Base-by-base conservation (phyloP, 768 basidiomycete species). In the Kwoniella sp. region DNA sequence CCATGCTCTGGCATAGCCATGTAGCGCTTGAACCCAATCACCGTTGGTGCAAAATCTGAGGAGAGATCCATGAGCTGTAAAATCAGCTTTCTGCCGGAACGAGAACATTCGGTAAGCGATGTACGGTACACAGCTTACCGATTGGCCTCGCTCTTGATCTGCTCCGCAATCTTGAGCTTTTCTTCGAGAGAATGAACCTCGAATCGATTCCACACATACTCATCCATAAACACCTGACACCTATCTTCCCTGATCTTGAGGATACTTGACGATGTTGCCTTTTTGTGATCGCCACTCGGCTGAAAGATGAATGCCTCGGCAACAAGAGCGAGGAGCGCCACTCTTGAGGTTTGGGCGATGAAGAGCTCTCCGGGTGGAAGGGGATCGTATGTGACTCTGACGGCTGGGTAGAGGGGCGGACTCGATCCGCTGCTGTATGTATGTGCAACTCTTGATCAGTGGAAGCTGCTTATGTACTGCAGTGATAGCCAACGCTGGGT, bases 1-100 rank as follows among this genome's bases (percentile, higher is more conserved):
- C 55, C 55, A 57, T 15, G 40, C 55, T 12, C 12, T 57, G 30
- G 29, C n/a, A 13, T 57, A 57, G 13, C 33, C 24, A 7, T 47
- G 30, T 10, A 57, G 55, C 19, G 55, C 55, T 6, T 46, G 40
- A 10, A 44, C 1, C 25, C 37, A 27, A 46, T 46, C 24, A 7
- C 40, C 55, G 2, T 1, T n/a, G 26, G 25, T 46, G 17, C 40
- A 44, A 4, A 19, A 9, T 44, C 40, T 44, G 40, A 3, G 13
- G 33, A 33, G 13, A n/a, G n/a, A n/a, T n/a, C n/a, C n/a, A n/a
- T n/a, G n/a, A n/a, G n/a, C 10, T 44, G 40, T 24, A 8, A 25
- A 24, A 50, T 24, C 5, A 2, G 27, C 49, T 50, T 24, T 29
- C 52, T 21, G 3, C n/a, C n/a, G n/a, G n/a, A n/a, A n/a, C n/a